Percentiles rank a stretch among this genome's conserved stretches.
Conservation (phyloP, 1,284 basidiomycete genomes). For the Pholiota adiposa region DNA sequence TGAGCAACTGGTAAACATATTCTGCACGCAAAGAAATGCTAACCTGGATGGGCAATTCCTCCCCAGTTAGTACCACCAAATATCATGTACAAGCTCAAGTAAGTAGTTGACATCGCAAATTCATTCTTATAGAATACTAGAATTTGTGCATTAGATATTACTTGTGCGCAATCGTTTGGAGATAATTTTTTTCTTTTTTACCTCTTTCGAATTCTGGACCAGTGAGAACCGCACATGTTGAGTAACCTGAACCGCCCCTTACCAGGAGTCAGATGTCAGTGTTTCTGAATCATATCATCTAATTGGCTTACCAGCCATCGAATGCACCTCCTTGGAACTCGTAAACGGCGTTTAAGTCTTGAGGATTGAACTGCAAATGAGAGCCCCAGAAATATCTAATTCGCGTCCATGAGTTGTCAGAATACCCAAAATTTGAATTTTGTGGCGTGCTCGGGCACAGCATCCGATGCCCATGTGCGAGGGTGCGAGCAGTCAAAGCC, state of each 20-base stretch:
- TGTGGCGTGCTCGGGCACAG: conserved; percentile 44
- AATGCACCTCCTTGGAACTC: conserved; percentile 58
- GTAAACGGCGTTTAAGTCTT: conserved; percentile 45
- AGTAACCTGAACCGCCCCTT: conserved; percentile 46
- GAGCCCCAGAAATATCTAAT: conserved; percentile 40
- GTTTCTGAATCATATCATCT: neutral
- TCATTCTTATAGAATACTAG: conserved; percentile 56
- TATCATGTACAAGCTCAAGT: conserved; percentile 54
- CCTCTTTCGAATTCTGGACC: conserved; percentile 49
- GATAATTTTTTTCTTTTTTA: too few relatives aligned
- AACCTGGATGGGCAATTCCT: conserved; percentile 45
- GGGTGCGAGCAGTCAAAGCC: conserved; percentile 62
- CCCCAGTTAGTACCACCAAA: conserved; percentile 57
- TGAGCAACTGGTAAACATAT: neutral
- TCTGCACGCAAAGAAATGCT: neutral
- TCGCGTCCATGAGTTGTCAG: neutral
- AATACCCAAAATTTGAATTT: neutral
- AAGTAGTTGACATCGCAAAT: conserved; percentile 49
- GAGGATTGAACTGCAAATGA: conserved; percentile 43
- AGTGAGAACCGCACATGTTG: conserved; percentile 37
- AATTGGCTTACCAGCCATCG: conserved; percentile 48
- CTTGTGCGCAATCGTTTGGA: neutral
- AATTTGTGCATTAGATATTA: neutral
- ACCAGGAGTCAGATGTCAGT: neutral
- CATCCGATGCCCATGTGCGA: conserved; percentile 45